These are phyloP conservation scores for Amaranthus palmeri DNA, from an alignment of 148 eudicot species.

Conservation along the genomic window DNA sequence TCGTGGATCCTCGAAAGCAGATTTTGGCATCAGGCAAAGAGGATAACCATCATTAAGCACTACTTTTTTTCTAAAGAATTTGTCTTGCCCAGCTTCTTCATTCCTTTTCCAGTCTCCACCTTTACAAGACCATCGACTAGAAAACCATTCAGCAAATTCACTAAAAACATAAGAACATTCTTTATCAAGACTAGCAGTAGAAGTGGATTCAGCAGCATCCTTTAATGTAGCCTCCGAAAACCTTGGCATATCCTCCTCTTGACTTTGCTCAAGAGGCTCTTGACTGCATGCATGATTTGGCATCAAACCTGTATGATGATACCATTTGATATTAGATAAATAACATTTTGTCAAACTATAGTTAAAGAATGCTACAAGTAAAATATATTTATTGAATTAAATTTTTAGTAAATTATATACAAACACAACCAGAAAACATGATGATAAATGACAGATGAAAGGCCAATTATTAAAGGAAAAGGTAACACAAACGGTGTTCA, in stretches of 20 bases:
- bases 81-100: conserved; percentile 68
- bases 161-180: conserved; percentile 35
- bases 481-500: too few relatives aligned
- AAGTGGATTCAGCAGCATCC: conserved; percentile 47
- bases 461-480: too few relatives aligned
- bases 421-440: not conserved
- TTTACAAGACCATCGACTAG: conserved; percentile 77
- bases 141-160: conserved; percentile 54
- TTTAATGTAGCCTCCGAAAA: conserved; percentile 30
- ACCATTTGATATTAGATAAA: conserved; percentile 8
- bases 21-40: conserved; percentile 71
- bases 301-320: conserved; percentile 38
- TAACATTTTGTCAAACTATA: not conserved
- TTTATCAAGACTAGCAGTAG: conserved; percentile 46
- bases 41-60: conserved; percentile 97
- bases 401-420: not conserved
- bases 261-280: conserved; percentile 45
- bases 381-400: not conserved
- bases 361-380: not conserved
- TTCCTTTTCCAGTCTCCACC: conserved; percentile 94
- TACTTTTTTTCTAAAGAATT: conserved; percentile 49
- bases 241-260: conserved; percentile 24
- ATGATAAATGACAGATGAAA: not conserved
- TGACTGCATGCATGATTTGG: conserved; percentile 28
- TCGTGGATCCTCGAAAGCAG: conserved; percentile 87